A percentile compares a stretch with the other conserved stretches of the same genome.
Evolutionary conservation across 2,329 filamentous ascomycete species (phyloP).

Genomic region (Purpureocillium lavendulum): DNA sequence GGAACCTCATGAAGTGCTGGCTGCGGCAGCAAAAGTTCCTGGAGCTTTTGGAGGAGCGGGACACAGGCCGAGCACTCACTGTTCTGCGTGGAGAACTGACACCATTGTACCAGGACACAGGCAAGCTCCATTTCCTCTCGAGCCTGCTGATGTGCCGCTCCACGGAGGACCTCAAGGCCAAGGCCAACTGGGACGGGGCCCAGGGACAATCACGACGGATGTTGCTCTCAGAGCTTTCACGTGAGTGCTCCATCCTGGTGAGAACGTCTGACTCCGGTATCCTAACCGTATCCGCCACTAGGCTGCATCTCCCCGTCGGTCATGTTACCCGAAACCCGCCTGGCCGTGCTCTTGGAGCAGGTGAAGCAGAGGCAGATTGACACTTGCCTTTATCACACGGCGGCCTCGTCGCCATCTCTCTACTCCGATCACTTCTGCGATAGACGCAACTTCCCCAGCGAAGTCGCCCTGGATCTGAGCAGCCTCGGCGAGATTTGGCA

Average conservation of each 20-base stretch:
- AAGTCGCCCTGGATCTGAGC: slow-evolving; percentile 60
- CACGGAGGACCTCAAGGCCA: slow-evolving; percentile 64
- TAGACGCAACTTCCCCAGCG: slow-evolving; percentile 67
- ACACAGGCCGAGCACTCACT: slow-evolving; percentile 64
- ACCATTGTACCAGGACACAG: slow-evolving; percentile 71
- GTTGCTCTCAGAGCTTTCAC: slow-evolving; percentile 75
- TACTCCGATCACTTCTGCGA: slow-evolving; percentile 87
- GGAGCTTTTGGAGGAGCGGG: slow-evolving; percentile 72
- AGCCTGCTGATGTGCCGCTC: slow-evolving; percentile 85
- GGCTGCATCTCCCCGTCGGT: slow-evolving; percentile 90
- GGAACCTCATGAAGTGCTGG: slow-evolving; percentile 75
- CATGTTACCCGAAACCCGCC: slow-evolving; percentile 89
- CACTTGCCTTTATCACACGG: slow-evolving; percentile 84
- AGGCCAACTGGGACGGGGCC: slow-evolving; percentile 81
- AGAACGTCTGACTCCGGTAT: slow-evolving; percentile 1
- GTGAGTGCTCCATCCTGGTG: slow-evolving; percentile 37
- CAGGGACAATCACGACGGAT: slow-evolving; percentile 63
- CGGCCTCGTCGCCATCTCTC: slow-evolving; percentile 66
- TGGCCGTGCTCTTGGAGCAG: slow-evolving; percentile 72
- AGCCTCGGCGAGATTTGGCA: slow-evolving; percentile 84
- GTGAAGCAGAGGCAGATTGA: slow-evolving; percentile 79
- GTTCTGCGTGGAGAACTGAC: slow-evolving; percentile 86
- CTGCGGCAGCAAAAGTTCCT: slow-evolving; percentile 92
- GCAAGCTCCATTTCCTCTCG: slow-evolving; percentile 73
- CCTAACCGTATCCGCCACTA: slow-evolving; percentile 25